Evolutionary conservation across 164 flowering plant species (phyloP), one percentile per base, ranked within the genome.

Genomic region (Liriodendron chinense): DNA sequence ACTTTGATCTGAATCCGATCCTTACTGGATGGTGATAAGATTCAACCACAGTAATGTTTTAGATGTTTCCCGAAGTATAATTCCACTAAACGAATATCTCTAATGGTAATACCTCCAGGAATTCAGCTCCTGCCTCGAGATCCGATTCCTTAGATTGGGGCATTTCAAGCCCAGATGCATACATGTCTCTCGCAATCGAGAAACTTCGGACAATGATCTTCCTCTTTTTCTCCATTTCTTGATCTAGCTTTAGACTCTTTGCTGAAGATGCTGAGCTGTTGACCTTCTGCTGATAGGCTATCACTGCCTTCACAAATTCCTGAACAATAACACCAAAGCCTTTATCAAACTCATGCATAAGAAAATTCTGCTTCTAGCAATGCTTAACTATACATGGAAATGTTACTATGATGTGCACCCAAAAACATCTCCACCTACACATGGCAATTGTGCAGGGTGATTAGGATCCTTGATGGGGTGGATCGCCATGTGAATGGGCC

Each of bases 221-320:
- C 68, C 96, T 86, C 86, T 86, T 89, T 64, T 87, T 91, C 84
- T 96, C 99, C 92, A 91, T 83, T 74, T 89, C 96, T 80, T 80
- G 71, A 72, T 92, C 71, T 34, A 96, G 91, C 82, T 85, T 87
- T 18, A 81, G 47, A 24, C 79, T 70, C 72, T 85, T 87, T n/a
- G 89, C 83, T 12, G 83, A 82, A 59, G 73, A 63, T 12, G 77
- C 77, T 47, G 84, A 26, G 63, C 83, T 78, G 69, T 83, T 88
- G 12, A 94, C 82, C 83, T 87, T 94, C 87, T 88, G 94, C 82
- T 89, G 89, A 75, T 90, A 92, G 2, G 97, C 93, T 69, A 92
- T 76, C 74, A 92, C 99, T 3, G 98, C 97, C 84, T 90, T 92
- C 57, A 85, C 97, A 86, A 96, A 96, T 84, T 92, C 95, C 99